Evolutionary conservation across 1,284 basidiomycete species (phyloP).

Genomic region (Termitomyces sp.): DNA sequence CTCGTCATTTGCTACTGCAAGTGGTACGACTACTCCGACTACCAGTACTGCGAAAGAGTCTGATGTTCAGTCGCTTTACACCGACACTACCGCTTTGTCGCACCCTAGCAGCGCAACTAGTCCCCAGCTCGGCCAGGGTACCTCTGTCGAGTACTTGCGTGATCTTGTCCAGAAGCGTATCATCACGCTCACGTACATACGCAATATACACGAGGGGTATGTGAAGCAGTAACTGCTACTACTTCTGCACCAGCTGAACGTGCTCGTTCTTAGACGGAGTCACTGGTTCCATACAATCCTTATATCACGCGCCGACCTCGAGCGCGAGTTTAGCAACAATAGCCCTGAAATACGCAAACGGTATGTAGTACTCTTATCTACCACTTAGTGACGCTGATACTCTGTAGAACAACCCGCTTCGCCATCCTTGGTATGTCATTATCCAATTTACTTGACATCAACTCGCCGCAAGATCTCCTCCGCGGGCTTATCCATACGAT

Average conservation of each 20-base stretch:
- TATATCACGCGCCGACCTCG: slow-evolving; percentile 67
- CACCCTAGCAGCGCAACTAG: slow-evolving; percentile 35
- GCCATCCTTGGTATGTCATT: slow-evolving; percentile 81
- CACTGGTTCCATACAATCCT: slow-evolving; percentile 89
- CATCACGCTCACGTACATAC: slow-evolving; percentile 77
- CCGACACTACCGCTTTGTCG: slow-evolving; percentile 37
- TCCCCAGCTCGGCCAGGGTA: slow-evolving; percentile 50
- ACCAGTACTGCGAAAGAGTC: slow-evolving; percentile 53
- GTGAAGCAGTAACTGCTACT: slow-evolving; percentile 22
- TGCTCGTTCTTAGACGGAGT: slow-evolving; percentile 44
- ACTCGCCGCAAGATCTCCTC: slow-evolving; percentile 72
- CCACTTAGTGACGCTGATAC: slow-evolving; percentile 9
- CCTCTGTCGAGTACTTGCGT: slow-evolving; percentile 69
- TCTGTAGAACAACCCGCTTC: slow-evolving; percentile 66
- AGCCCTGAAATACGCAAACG: slow-evolving; percentile 64
- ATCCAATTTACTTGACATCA: slow-evolving; percentile 73
- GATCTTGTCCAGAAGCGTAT: slow-evolving; percentile 79
- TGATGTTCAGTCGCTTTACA: slow-evolving; percentile 61
- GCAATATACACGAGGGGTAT: slow-evolving; percentile 80
- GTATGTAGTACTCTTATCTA: slow-evolving; percentile 34
- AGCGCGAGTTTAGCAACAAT: slow-evolving; percentile 65
- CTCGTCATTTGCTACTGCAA: slow-evolving; percentile 29
- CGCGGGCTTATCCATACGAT: slow-evolving; percentile 66
- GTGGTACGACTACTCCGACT: slow-evolving; percentile 35
- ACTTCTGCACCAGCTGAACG: not conserved